Conservation (phyloP, 2,329 filamentous ascomycete species). For the Aureobasidium subglaciale region DNA sequence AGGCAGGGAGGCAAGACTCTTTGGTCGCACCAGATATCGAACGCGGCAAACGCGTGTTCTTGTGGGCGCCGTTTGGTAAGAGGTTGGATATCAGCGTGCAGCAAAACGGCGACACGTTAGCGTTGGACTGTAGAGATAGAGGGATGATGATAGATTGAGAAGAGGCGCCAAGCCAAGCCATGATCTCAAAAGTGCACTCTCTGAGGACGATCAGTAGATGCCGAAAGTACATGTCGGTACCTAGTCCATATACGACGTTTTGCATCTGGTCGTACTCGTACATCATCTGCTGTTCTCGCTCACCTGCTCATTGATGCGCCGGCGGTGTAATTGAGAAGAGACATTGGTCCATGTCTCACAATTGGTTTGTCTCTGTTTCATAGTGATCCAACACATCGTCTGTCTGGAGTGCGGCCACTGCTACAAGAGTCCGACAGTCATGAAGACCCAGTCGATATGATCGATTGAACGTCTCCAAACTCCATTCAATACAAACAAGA, state of each 20-base stretch:
- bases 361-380: slow-evolving; percentile 1
- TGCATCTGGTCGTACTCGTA: background rate
- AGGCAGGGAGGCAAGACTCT: too few relatives aligned
- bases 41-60: background rate
- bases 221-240: background rate
- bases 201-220: slow-evolving; percentile 3
- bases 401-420: background rate
- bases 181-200: background rate
- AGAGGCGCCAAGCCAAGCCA: slow-evolving; percentile 3
- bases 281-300: background rate
- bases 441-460: background rate
- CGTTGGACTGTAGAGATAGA: background rate
- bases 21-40: background rate
- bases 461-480: background rate
- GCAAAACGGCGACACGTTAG: background rate
- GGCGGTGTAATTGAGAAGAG: background rate
- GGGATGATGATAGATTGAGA: background rate
- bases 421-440: background rate
- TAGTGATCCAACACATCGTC: background rate
- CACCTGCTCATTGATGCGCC: background rate
- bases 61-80: background rate
- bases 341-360: background rate
- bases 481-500: background rate
- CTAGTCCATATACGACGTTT: background rate
- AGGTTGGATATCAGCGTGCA: slow-evolving; percentile 5